Evolutionary conservation across 2,329 filamentous ascomycete genomes (phyloP).

Genomic region (Alternaria arborescens): DNA sequence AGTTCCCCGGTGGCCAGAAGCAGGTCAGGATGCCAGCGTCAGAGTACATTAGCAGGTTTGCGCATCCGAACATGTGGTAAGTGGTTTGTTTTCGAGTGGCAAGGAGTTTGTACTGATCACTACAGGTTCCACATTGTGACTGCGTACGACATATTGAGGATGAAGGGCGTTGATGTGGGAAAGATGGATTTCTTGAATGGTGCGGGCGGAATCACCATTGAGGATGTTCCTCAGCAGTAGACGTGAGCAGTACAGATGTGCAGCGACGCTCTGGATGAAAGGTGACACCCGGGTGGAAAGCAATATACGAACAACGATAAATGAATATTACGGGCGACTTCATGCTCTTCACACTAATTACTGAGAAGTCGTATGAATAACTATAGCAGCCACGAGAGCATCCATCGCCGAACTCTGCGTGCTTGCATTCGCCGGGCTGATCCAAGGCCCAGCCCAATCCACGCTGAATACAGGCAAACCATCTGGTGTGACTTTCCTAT

Average conservation of each 20-base stretch:
- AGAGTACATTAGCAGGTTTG: slow-evolving; percentile 60
- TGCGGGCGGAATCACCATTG: slow-evolving; percentile 5
- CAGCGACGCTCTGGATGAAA: neutral
- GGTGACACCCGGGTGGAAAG: too few species aligned
- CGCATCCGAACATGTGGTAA: slow-evolving; percentile 66
- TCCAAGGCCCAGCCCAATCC: slow-evolving; percentile 71
- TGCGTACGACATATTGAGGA: slow-evolving; percentile 68
- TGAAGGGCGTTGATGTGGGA: slow-evolving; percentile 68
- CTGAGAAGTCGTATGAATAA: accelerated
- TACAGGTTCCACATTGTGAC: slow-evolving; percentile 67
- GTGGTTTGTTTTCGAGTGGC: neutral
- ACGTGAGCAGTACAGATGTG: neutral
- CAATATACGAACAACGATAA: neutral
- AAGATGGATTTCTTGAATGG: slow-evolving; percentile 65
- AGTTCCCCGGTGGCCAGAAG: slow-evolving; percentile 23
- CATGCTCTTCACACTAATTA: neutral
- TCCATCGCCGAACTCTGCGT: slow-evolving; percentile 74
- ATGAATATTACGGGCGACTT: neutral
- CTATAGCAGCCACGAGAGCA: slow-evolving; percentile 62
- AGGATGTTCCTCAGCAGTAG: neutral
- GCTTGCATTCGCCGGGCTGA: slow-evolving; percentile 60
- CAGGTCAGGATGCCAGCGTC: slow-evolving; percentile 54
- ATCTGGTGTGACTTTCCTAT: slow-evolving; percentile 58
- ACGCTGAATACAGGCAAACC: slow-evolving; percentile 59
- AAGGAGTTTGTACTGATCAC: neutral